Percentiles rank a stretch among this genome's conserved stretches.
Conservation (phyloP, 768 basidiomycete genomes). For the Amanita subjunquillea region DNA sequence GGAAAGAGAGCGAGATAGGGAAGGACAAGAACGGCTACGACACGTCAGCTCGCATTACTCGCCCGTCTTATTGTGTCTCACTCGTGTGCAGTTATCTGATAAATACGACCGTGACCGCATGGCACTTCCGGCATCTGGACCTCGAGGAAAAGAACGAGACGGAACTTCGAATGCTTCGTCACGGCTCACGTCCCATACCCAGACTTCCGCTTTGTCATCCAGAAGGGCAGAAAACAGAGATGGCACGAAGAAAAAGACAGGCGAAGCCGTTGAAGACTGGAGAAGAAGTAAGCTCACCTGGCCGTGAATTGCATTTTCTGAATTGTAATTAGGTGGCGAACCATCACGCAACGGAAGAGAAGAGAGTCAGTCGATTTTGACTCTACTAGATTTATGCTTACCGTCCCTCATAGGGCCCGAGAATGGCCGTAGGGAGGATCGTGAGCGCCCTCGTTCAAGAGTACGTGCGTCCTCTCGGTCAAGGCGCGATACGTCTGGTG, state of each 20-base stretch:
- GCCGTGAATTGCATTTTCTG: slow-evolving; percentile 7
- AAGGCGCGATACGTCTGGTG: slow-evolving; percentile 46
- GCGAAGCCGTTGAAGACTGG: slow-evolving; percentile 78
- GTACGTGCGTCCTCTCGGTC: slow-evolving; percentile 52
- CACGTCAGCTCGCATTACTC: slow-evolving; percentile 38
- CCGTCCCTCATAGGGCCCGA: slow-evolving; percentile 29
- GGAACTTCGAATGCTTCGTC: slow-evolving; percentile 44
- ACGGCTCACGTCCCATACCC: slow-evolving; percentile 27
- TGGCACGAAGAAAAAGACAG: slow-evolving; percentile 51
- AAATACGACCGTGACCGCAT: slow-evolving; percentile 81
- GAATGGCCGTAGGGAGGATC: slow-evolving; percentile 42
- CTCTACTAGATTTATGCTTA: neutral
- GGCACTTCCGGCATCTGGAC: slow-evolving; percentile 35
- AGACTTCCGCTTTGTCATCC: slow-evolving; percentile 26
- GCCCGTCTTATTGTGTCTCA: slow-evolving; percentile 7
- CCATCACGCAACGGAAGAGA: slow-evolving; percentile 42
- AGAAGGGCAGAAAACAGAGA: slow-evolving; percentile 55
- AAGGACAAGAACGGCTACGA: slow-evolving; percentile 69
- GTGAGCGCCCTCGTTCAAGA: slow-evolving; percentile 56
- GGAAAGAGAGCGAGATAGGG: slow-evolving; percentile 53
- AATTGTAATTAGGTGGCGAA: slow-evolving; percentile 30
- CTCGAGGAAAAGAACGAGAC: slow-evolving; percentile 63
- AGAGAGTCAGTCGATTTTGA: slow-evolving; percentile 38
- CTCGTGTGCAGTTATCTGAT: slow-evolving; percentile 56
- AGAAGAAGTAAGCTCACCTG: slow-evolving; percentile 50